These are phyloP conservation scores for Populus simonii DNA, from an alignment of 345 rosid genomes.

Conservation along the genomic window DNA sequence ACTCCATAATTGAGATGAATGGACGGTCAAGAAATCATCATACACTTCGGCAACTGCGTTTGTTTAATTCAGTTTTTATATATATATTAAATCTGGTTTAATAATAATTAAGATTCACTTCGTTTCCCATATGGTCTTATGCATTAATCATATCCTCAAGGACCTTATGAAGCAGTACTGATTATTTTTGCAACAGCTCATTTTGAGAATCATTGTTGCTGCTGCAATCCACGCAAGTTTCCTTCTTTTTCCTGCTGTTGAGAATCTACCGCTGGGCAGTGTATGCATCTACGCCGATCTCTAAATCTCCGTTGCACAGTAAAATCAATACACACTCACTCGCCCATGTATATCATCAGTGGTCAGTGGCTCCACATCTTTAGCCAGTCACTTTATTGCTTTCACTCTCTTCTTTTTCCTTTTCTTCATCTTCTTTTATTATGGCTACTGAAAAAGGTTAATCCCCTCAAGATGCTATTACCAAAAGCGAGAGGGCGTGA, in stretches of 20 bases:
- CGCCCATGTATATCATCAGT: background rate
- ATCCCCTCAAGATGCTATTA: conserved; percentile 5
- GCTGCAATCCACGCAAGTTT: background rate
- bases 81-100: background rate
- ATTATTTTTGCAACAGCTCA: background rate
- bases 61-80: background rate
- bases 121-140: background rate
- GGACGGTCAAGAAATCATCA: conserved; percentile 25
- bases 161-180: background rate
- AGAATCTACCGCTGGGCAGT: background rate
- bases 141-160: background rate
- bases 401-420: background rate
- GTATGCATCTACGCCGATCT: background rate
- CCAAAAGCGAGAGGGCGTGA: background rate
- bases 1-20: conserved; percentile 15
- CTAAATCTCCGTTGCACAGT: too few relatives aligned
- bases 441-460: conserved; percentile 22
- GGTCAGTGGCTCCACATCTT: background rate
- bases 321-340: too few relatives aligned
- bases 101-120: background rate
- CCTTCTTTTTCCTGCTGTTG: background rate
- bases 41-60: background rate
- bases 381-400: background rate
- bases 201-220: background rate
- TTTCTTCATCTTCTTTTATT: conserved; percentile 1